Evolutionary conservation across 495 filamentous ascomycete species (phyloP), one percentile per base, ranked within the genome.

Genomic region (Echria macrotheca): DNA sequence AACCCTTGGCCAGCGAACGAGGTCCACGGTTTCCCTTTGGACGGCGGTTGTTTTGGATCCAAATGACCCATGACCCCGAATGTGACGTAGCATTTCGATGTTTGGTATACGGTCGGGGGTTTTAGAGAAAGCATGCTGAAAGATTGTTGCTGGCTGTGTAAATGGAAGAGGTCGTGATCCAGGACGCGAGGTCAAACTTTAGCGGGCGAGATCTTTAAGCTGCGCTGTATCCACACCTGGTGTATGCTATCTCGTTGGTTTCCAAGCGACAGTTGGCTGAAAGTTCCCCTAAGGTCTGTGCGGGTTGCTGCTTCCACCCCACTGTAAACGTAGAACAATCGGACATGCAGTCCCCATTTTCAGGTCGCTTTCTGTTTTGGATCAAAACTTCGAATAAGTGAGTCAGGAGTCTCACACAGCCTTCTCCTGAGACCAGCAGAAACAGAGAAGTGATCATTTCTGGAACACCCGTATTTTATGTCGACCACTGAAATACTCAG

Each of bases 51-150:
- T 51, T 82, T 75, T 10, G 80, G 75, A 59, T 91, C 80, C 43
- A 87, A 67, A 62, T 82, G 83, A 7, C 70, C 61, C 64, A 93
- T 76, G 6, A 72, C 68, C 1, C 79, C 75, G 53, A 86, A 69
- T 0, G 86, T 85, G 41, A 85, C 83, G 65, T 79, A 84, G 65
- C 83, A 87, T 71, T 89, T 96, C n/a, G 75, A 67, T 35, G 79
- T 70, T 49, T 80, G 78, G 60, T 74, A 69, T 7, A 78, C 73
- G 28, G 77, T 72, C 25, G 75, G 70, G 12, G n/a, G n/a, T n/a
- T n/a, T n/a, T n/a, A n/a, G n/a, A n/a, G n/a, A n/a, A n/a, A n/a
- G n/a, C n/a, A n/a, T n/a, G n/a, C n/a, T n/a, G n/a, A n/a, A n/a
- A n/a, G n/a, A n/a, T n/a, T n/a, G n/a, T n/a, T n/a, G n/a, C n/a